Percentiles rank a stretch among this genome's conserved stretches.
phyloP scores from a whole-genome alignment of 2,329 filamentous ascomycete species.

The Aspergillus phoenicis region DNA sequence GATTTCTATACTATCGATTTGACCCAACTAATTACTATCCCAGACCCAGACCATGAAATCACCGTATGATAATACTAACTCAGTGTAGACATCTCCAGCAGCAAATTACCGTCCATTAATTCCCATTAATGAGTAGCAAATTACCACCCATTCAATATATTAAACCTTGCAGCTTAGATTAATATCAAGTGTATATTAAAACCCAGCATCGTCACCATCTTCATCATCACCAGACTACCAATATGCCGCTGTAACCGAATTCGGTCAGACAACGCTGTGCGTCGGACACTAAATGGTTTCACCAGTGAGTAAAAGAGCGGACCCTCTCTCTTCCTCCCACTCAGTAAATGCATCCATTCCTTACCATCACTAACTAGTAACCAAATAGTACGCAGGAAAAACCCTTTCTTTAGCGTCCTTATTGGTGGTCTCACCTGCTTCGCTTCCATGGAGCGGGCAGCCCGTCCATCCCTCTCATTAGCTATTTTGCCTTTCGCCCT shows the following conservation, averaged over 20 bases:
- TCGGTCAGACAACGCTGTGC: not conserved
- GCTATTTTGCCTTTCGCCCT: not conserved
- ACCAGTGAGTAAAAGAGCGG: constrained; percentile 1
- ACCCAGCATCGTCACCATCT: not conserved
- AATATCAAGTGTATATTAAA: too few species aligned
- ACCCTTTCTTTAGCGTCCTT: constrained; percentile 2
- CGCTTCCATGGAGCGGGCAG: not conserved
- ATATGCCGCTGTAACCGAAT: not conserved
- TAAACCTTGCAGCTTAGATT: not conserved
- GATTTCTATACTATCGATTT: too few species aligned
- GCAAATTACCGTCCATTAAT: not conserved
- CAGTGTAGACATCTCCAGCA: too few species aligned
- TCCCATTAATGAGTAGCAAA: not conserved
- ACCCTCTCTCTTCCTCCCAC: not conserved
- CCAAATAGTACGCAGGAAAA: not conserved
- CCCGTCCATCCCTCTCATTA: not conserved
- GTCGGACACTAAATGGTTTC: not conserved
- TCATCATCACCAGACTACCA: not conserved
- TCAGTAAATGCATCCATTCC: too few species aligned
- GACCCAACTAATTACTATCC: not conserved
- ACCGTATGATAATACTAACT: not conserved
- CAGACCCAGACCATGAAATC: not conserved
- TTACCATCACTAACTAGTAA: too few species aligned
- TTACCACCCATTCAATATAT: not conserved
- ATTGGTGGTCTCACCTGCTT: not conserved